phyloP scores from a whole-genome alignment of 805 yeast species.

The Candida tibetensis region DNA sequence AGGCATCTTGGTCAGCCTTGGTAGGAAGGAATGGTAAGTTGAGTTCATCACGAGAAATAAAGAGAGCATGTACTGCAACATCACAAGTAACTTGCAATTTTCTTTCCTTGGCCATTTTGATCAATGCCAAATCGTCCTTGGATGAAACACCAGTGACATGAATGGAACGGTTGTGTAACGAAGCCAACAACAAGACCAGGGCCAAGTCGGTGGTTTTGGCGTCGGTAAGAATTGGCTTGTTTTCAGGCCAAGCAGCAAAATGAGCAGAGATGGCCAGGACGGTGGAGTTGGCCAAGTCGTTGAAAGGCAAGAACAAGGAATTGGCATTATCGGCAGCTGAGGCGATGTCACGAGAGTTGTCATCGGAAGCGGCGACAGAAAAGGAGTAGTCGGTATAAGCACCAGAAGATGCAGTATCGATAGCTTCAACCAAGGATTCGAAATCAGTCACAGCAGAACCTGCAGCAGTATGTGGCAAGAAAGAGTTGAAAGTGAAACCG shows the following conservation, averaged over 20 bases:
- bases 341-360: constrained; percentile 60
- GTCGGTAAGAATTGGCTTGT: constrained; percentile 85
- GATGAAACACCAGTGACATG: constrained; percentile 86
- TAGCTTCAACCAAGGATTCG: constrained; percentile 63
- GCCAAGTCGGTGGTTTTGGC: constrained; percentile 91
- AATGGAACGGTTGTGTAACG: constrained; percentile 77
- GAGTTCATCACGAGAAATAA: constrained; percentile 68
- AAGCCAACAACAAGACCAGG: constrained; percentile 84
- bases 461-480: constrained; percentile 66
- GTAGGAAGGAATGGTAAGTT: constrained; percentile 75
- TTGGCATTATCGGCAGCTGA: constrained; percentile 67
- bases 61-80: constrained; percentile 75
- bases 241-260: constrained; percentile 78
- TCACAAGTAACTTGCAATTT: constrained; percentile 85
- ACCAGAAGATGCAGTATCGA: constrained; percentile 51
- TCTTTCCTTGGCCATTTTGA: constrained; percentile 81
- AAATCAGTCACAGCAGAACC: constrained; percentile 67
- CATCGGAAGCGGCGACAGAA: constrained; percentile 76
- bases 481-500: constrained; percentile 84
- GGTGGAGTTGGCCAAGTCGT: constrained; percentile 62
- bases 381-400: constrained; percentile 81
- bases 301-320: constrained; percentile 78
- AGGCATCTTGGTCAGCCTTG: constrained; percentile 70
- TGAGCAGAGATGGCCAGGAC: constrained; percentile 79
- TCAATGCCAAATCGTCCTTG: constrained; percentile 77